Conservation (phyloP, 768 basidiomycete genomes). For the Lyophyllum atratum region DNA sequence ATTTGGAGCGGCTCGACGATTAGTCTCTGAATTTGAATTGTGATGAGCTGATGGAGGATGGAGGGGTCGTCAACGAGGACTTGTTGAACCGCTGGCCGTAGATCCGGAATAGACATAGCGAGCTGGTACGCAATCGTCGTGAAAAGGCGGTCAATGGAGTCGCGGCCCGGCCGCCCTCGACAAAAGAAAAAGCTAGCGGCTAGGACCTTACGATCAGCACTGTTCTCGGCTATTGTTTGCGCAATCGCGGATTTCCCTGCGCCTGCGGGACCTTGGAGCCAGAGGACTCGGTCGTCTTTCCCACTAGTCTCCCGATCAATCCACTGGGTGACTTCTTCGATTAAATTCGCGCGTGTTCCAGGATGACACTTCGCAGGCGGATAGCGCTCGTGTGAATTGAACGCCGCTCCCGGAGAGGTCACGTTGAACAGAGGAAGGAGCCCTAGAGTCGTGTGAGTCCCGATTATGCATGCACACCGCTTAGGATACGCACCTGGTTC, state of each 20-base stretch:
- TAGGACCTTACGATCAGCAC: background rate
- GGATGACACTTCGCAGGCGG: conserved; percentile 1
- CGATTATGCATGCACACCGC: background rate
- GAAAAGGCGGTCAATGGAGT: background rate
- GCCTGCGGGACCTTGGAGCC: background rate
- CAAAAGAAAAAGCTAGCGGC: conserved; percentile 7
- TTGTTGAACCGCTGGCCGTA: background rate
- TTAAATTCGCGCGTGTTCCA: background rate
- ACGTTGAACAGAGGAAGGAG: background rate
- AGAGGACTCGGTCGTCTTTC: background rate
- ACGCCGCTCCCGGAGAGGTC: background rate
- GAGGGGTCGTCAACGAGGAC: background rate
- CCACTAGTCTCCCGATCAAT: background rate
- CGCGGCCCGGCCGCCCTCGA: background rate
- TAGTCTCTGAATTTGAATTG: background rate
- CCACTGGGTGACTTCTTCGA: background rate
- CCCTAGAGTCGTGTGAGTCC: background rate
- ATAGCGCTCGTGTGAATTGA: background rate
- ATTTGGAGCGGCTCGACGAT: background rate
- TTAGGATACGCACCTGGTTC: background rate
- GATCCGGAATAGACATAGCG: background rate
- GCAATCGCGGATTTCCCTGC: conserved; percentile 4
- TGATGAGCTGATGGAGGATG: background rate
- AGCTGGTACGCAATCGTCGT: background rate
- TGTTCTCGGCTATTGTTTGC: background rate